These are phyloP conservation scores for Paracorniculantispora psalliotae DNA, from an alignment of 2,329 filamentous ascomycete genomes.

Conservation along the genomic window DNA sequence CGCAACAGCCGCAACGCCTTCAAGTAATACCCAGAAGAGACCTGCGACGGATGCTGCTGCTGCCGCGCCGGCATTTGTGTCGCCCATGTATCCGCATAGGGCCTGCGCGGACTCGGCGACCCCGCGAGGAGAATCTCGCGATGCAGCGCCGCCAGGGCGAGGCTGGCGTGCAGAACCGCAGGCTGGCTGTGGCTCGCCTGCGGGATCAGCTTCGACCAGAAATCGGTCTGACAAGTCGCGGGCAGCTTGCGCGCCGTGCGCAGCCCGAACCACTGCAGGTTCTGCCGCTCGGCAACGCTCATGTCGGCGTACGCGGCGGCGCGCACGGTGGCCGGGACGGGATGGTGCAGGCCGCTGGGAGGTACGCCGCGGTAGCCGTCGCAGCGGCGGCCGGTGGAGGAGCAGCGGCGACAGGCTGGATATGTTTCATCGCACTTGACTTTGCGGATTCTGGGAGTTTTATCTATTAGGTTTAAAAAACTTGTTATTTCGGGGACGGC, in stretches of 20 bases:
- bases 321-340: neutral
- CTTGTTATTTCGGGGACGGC: neutral
- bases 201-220: conserved; percentile 35
- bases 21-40: neutral
- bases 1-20: neutral
- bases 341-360: neutral
- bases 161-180: conserved; percentile 34
- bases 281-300: conserved; percentile 26
- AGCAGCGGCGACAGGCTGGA: conserved; percentile 19
- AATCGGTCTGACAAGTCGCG: conserved; percentile 30
- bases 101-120: too few species aligned
- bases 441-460: conserved; percentile 19
- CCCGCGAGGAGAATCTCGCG: conserved; percentile 15
- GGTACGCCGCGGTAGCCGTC: conserved; percentile 18
- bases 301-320: conserved; percentile 10
- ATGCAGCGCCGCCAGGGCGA: conserved; percentile 35
- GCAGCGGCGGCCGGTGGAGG: conserved; percentile 20
- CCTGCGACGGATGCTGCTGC: neutral
- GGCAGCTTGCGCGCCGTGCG: conserved; percentile 33
- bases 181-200: conserved; percentile 33
- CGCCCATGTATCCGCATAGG: too few species aligned
- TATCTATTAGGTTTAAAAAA: neutral
- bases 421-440: conserved; percentile 24
- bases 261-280: conserved; percentile 40
- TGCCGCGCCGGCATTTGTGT: too few species aligned